Conservation (phyloP, 2,329 filamentous ascomycete genomes). For the Capronia coronata region DNA sequence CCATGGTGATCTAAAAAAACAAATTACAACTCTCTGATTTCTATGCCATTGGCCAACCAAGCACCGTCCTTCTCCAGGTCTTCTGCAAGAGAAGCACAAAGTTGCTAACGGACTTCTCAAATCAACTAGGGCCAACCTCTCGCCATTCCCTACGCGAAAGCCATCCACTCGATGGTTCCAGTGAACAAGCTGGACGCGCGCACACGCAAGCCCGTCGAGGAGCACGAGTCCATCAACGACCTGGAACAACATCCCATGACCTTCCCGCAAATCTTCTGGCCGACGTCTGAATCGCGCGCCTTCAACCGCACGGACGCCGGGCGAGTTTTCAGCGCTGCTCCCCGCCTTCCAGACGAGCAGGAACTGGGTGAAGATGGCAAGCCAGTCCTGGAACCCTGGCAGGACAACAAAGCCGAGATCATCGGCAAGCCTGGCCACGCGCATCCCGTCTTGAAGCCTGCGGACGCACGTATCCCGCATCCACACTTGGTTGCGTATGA, state of each 20-base stretch:
- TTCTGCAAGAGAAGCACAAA: not conserved
- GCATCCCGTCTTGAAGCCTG: constrained; percentile 51
- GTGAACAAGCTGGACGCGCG: constrained; percentile 47
- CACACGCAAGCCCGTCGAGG: constrained; percentile 34
- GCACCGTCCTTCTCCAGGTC: too few relatives aligned
- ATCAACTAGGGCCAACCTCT: constrained; percentile 62
- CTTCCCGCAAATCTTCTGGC: constrained; percentile 54
- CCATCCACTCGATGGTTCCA: constrained; percentile 74
- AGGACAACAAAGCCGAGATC: constrained; percentile 33
- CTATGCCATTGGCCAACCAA: not conserved
- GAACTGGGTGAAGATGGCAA: constrained; percentile 31
- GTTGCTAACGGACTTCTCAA: not conserved
- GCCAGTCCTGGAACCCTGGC: constrained; percentile 28
- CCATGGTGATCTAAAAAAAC: constrained; percentile 68
- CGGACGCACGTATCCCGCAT: constrained; percentile 58
- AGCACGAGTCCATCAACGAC: constrained; percentile 60
- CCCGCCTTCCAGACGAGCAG: constrained; percentile 35
- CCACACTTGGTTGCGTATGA: constrained; percentile 51
- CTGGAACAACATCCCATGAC: constrained; percentile 53
- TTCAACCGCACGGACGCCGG: constrained; percentile 62
- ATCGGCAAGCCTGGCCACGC: constrained; percentile 40
- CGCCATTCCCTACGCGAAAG: constrained; percentile 67
- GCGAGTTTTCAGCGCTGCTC: constrained; percentile 50
- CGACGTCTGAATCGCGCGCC: constrained; percentile 56
- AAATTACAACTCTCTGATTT: constrained; percentile 67